Base-by-base conservation (phyloP, 2,329 filamentous ascomycete species). In the Fusarium compactum region DNA sequence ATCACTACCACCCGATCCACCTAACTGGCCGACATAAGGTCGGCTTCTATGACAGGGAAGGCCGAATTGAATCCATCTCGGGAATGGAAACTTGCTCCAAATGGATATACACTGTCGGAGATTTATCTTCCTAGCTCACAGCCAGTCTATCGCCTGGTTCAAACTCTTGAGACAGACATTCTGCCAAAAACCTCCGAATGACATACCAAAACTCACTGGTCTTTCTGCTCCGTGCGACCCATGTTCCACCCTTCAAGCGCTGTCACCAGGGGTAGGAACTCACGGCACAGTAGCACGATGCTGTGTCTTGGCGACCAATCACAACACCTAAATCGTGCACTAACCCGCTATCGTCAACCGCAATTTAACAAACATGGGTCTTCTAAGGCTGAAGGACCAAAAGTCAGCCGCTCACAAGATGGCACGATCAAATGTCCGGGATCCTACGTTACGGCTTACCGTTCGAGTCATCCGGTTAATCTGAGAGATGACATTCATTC, bases 251-350 rank as follows among this genome's bases (percentile, higher is more conserved):
- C 9, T 5, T 18, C n/a, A 38, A 18, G 3, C 15, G 15, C 43
- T 48, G 11, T 18, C 10, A 11, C 12, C 22, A 46, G 25, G 57
- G 46, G 58, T 10, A 46, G 41, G 58, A 47, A 43, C 16, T 27
- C 29, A 46, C 27, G 58, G 47, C 60, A 62, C 58, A 41, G 41
- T 38, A 22, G 24, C 14, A 18, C n/a, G 4, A 56, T 56, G 32
- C 14, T 41, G 41, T 47, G 22, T 2, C 14, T 24, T 20, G 5
- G 15, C 10, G 14, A 8, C 60, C 60, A 63, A 63, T 47, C 22
- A 62, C 7, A 38, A 14, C n/a, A 18, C 16, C 34, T 10, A 0
- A 1, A 24, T 10, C 4, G 18, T 6, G 14, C 45, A 22, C 47
- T 40, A 56, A 47, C 54, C 58, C 18, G 22, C 30, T 18, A 25